Evolutionary conservation across 345 rosid genomes (phyloP).

Genomic region (Nasturtium officinale): DNA sequence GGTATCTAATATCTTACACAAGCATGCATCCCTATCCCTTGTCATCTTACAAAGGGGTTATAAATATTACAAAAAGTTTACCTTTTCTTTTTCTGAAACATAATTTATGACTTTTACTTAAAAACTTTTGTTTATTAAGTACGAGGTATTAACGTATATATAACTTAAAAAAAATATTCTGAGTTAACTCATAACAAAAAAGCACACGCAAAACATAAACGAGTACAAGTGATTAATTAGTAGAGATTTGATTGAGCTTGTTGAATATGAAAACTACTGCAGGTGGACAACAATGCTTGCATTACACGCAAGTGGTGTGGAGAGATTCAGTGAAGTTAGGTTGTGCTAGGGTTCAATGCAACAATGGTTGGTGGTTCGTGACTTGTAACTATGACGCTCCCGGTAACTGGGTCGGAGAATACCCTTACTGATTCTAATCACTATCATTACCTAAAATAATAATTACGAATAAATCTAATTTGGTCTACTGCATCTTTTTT

Average conservation of each 20-base stretch:
- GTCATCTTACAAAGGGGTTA: too few species aligned
- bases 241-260: neutral
- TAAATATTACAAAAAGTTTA: too few species aligned
- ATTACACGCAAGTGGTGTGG: constrained; percentile 84
- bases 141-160: neutral
- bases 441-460: neutral
- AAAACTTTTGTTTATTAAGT: neutral
- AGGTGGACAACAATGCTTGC: constrained; percentile 53
- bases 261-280: neutral
- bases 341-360: constrained; percentile 68
- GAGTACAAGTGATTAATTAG: neutral
- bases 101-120: neutral
- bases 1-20: neutral
- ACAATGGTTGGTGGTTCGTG: constrained; percentile 53
- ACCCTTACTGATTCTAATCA: constrained; percentile 32
- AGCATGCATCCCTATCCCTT: too few species aligned
- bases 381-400: constrained; percentile 60
- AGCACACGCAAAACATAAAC: neutral
- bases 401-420: constrained; percentile 50
- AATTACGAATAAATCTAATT: neutral
- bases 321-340: constrained; percentile 53
- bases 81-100: too few species aligned
- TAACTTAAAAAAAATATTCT: neutral
- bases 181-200: neutral
- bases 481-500: neutral